Percentiles rank a stretch among this genome's conserved stretches.
These are phyloP conservation scores for Aspergillus jensenii DNA, from an alignment of 2,329 filamentous ascomycete species.

Conservation along the genomic window DNA sequence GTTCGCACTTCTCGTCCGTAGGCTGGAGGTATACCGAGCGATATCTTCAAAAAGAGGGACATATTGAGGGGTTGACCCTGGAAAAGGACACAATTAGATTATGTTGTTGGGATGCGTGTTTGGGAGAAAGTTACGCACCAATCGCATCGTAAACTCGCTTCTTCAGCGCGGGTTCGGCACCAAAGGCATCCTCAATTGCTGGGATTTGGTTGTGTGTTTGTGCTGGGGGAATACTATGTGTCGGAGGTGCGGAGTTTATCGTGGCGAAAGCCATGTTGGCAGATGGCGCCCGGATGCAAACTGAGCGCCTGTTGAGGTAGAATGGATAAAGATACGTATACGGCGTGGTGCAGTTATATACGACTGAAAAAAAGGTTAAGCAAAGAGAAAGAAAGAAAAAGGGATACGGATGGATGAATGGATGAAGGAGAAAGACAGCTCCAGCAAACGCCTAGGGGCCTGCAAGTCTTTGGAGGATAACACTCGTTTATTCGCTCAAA, in stretches of 20 bases:
- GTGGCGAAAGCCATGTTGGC: constrained; percentile 39
- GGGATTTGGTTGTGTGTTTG: constrained; percentile 18
- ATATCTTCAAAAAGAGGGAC: constrained; percentile 50
- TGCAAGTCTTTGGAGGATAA: neutral
- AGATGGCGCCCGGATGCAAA: constrained; percentile 10
- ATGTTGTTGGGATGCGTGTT: neutral
- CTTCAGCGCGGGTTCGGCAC: constrained; percentile 37
- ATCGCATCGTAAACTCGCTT: constrained; percentile 46
- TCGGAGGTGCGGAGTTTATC: constrained; percentile 27
- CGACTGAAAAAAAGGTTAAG: neutral
- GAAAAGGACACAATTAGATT: constrained; percentile 14
- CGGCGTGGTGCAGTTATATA: neutral
- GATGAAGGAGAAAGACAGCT: neutral
- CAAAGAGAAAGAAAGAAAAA: neutral
- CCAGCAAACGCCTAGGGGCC: neutral
- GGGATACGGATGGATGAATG: neutral
- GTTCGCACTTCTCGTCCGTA: constrained; percentile 34
- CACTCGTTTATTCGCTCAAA: constrained; percentile 1
- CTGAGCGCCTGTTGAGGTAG: neutral
- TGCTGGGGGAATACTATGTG: constrained; percentile 5
- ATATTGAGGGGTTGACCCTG: constrained; percentile 40
- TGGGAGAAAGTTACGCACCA: constrained; percentile 30
- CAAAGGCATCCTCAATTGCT: constrained; percentile 43
- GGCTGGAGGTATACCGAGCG: constrained; percentile 44
- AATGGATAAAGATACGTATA: neutral